A percentile compares a stretch with the other conserved stretches of the same genome.
These are phyloP conservation scores for Apiotrichum sp. DNA, from an alignment of 1,284 basidiomycete species.

Conservation along the genomic window DNA sequence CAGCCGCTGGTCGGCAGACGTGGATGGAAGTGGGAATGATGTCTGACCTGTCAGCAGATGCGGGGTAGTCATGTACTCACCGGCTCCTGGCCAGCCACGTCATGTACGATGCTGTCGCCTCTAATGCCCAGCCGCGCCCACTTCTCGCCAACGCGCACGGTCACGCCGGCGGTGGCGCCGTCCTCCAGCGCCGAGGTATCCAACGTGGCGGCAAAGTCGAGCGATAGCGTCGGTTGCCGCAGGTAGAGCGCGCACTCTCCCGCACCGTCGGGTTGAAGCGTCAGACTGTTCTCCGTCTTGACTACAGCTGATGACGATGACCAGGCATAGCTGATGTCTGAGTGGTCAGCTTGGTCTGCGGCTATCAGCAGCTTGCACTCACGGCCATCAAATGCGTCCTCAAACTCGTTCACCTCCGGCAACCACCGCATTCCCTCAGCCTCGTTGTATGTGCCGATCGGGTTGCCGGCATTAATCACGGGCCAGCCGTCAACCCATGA, in stretches of 20 bases:
- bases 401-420: conserved; percentile 1
- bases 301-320: not conserved
- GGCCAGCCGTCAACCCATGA: conserved; percentile 28
- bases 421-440: conserved; percentile 2
- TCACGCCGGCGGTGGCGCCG: not conserved
- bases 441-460: conserved; percentile 5
- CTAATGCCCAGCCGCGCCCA: not conserved
- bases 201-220: not conserved
- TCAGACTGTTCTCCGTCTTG: not conserved
- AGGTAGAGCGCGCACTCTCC: not conserved
- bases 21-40: too few relatives aligned
- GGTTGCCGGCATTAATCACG: conserved; percentile 13
- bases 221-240: not conserved
- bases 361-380: not conserved
- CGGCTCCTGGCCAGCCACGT: not conserved
- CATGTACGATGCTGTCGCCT: not conserved
- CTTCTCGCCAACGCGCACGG: not conserved
- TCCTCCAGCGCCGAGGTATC: not conserved
- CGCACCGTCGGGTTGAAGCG: not conserved
- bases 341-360: not conserved
- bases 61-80: not conserved
- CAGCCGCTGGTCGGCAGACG: too few relatives aligned
- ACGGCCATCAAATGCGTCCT: not conserved
- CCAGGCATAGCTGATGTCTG: not conserved
- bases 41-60: too few relatives aligned